Conservation (phyloP, 306 rosid genomes). For the Citrullus amarus region DNA sequence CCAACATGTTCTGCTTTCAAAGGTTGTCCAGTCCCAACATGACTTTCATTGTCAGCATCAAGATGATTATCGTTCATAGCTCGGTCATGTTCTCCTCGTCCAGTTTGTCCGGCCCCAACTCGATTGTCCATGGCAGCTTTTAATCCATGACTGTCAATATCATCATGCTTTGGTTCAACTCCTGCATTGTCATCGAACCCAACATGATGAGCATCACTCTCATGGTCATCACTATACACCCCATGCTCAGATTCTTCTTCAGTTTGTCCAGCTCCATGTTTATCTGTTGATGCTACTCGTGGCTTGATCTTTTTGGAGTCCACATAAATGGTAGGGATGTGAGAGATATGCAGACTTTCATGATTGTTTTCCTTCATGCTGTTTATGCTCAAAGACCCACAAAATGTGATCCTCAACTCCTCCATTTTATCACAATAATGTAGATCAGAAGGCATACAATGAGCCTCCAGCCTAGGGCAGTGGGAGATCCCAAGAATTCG, state of each 20-base stretch:
- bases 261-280: background rate
- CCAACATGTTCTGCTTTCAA: background rate
- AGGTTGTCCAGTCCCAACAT: background rate
- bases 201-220: too few species aligned
- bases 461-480: background rate
- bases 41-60: background rate
- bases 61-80: background rate
- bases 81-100: background rate
- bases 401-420: constrained; percentile 4
- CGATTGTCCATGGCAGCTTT: background rate
- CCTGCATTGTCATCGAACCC: too few species aligned
- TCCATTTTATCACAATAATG: background rate
- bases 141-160: background rate
- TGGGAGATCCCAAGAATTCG: constrained; percentile 1
- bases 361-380: background rate
- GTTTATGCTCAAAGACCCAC: background rate
- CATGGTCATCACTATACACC: background rate
- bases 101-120: background rate
- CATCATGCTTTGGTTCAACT: background rate
- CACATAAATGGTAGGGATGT: background rate
- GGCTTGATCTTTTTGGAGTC: background rate
- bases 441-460: fast-evolving
- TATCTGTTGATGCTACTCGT: background rate
- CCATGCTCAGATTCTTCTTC: too few species aligned
- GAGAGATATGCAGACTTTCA: background rate